Evolutionary conservation across 2,329 filamentous ascomycete genomes (phyloP), one percentile per base, ranked within the genome.

Genomic region (Fusarium newnesense): DNA sequence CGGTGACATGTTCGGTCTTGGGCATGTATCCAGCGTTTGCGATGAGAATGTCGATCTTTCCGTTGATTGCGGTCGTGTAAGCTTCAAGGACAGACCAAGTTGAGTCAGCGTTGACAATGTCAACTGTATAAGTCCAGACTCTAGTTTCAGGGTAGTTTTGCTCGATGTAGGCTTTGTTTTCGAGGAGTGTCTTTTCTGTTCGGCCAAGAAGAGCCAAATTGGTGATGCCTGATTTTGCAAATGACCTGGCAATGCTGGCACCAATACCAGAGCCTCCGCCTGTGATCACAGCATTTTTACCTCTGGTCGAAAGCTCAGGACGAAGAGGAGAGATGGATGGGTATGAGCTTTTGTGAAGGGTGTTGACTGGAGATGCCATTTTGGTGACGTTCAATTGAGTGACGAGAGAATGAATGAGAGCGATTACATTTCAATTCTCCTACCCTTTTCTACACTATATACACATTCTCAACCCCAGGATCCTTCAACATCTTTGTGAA

Each of bases 251-350:
- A 15, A 92, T 87, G 2, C 89, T 87, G 60, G 89, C 88, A 4
- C 91, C 91, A 50, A 93, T 88, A 30, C 91, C 90, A 2, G 86
- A 87, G 8, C 88, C 88, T 16, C 87, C 91, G 30, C 91, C 91
- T 7, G 90, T 92, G 77, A 93, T 90, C 21, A 93, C 83, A 13
- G 91, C 89, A 24, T 85, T 89, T 32, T 79, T 79, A 9, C 82
- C 82, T 24, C 76, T 79, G n/a, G 82, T 80, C 1, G 80, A 83
- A 10, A 84, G 76, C 43, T 81, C 80, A 1, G 81, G 81, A 1
- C 79, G 80, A 11, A 64, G 43, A 9, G 82, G 78, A 3, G 78
- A 78, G 64, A 84, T 82, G 56, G 69, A 62, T 2, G 78, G 71
- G 54, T 84, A 84, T 12, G 72, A 71, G 16, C 54, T 64, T 11